Evolutionary conservation across 129 eudicot genomes (phyloP), one percentile per base, ranked within the genome.

Genomic region (Flaveria trinervia): DNA sequence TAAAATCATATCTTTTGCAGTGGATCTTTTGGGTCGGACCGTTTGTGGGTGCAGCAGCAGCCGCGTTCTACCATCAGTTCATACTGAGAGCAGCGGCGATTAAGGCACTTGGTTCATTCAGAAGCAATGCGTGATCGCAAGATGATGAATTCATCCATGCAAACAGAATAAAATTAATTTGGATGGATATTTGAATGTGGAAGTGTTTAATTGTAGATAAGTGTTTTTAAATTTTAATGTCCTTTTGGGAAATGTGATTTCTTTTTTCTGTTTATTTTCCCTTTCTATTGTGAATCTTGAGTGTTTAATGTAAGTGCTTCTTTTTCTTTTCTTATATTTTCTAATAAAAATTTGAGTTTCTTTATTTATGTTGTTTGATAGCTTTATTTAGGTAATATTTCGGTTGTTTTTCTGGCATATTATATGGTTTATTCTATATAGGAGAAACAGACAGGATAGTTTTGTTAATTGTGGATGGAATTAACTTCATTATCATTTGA

Each of bases 11-110:
- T 71, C 12, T 66, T 25, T 33, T 71, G 71, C 83, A 90, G 89
- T 90, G 96, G 96, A 87, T 90, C 6, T 90, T 90, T 83, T 89
- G 92, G 96, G 92, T 90, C 1, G 96, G 96, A 44, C 96, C 96
- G 2, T 83, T 90, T 65, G 11, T 90, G 39, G 96, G 96, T 0
- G 96, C 96, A 2, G 90, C 92, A 5, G 84, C 85, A 0, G 96
- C 96, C 0, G 96, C 96, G 23, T 76, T 90, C 81, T 90, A 90
- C 84, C 92, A 90, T 77, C 96, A 90, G 67, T 90, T 76, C 70
- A 81, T 90, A 71, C 78, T 90, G 1, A 79, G 96, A 48, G 96
- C 96, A 7, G 89, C 71, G 12, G 96, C 96, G 48, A 78, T 85
- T 55, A 90, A 90, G 62, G 96, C 96, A 61, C 86, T 90, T 61